Evolutionary conservation across 495 filamentous ascomycete genomes (phyloP).

Genomic region (Penicillium subrubescens): DNA sequence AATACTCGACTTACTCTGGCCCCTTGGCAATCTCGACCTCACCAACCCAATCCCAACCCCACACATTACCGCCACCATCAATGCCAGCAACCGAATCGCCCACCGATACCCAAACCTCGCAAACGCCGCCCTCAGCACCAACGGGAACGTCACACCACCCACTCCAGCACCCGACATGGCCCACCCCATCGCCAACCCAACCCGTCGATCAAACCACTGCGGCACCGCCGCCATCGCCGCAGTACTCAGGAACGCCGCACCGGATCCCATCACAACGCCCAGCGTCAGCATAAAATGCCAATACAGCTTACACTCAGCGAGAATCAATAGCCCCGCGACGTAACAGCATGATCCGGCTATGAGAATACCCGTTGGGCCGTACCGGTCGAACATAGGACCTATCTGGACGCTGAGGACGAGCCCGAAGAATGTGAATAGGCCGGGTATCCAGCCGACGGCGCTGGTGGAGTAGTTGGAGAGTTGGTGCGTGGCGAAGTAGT

Average conservation of each 20-base stretch:
- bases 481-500: slow-evolving; percentile 62
- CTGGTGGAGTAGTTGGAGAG: slow-evolving; percentile 55
- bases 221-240: slow-evolving; percentile 42
- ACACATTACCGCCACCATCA: slow-evolving; percentile 57
- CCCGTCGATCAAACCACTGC: slow-evolving; percentile 44
- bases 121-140: slow-evolving; percentile 55
- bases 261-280: slow-evolving; percentile 59
- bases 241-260: slow-evolving; percentile 60
- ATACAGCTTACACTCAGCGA: slow-evolving; percentile 55
- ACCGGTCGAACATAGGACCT: slow-evolving; percentile 66
- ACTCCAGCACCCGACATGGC: slow-evolving; percentile 41
- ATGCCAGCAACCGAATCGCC: slow-evolving; percentile 60
- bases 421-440: slow-evolving; percentile 62
- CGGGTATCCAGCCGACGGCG: slow-evolving; percentile 67
- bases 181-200: slow-evolving; percentile 41
- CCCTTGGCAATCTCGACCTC: slow-evolving; percentile 35
- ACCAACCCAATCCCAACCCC: slow-evolving; percentile 45
- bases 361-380: slow-evolving; percentile 57
- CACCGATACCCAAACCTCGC: slow-evolving; percentile 59
- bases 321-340: slow-evolving; percentile 54
- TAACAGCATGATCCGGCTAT: slow-evolving; percentile 53
- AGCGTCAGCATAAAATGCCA: slow-evolving; percentile 70
- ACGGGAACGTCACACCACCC: slow-evolving; percentile 65
- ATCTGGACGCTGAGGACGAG: slow-evolving; percentile 64
- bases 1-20: slow-evolving; percentile 43